phyloP scores from a whole-genome alignment of 2,329 filamentous ascomycete species.

The Cordyceps javanica region DNA sequence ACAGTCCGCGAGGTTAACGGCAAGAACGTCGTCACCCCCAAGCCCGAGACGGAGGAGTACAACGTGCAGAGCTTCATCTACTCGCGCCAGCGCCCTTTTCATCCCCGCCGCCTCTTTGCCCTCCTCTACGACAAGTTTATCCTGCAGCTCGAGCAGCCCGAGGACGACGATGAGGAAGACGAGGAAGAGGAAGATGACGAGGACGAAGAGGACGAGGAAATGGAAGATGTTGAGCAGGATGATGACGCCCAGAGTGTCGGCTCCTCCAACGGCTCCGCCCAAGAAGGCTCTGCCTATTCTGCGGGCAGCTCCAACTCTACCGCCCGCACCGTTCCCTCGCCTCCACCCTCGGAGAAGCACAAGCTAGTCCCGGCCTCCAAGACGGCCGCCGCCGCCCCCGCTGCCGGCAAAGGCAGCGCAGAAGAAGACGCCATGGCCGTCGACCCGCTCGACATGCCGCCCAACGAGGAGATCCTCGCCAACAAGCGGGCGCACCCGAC shows the following conservation, averaged over 20 bases:
- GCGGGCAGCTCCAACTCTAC: slow-evolving; percentile 12
- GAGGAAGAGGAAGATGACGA: slow-evolving; percentile 27
- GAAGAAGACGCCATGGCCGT: slow-evolving; percentile 16
- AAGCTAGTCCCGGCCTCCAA: background rate
- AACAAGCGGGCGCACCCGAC: slow-evolving; percentile 49
- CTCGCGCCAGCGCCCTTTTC: slow-evolving; percentile 49
- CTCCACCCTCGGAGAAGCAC: background rate
- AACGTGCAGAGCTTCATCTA: slow-evolving; percentile 69
- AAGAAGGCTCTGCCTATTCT: slow-evolving; percentile 6
- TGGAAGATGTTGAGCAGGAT: slow-evolving; percentile 14
- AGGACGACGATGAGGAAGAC: slow-evolving; percentile 29
- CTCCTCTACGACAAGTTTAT: slow-evolving; percentile 45
- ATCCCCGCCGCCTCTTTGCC: slow-evolving; percentile 40
- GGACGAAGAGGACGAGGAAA: slow-evolving; percentile 25
- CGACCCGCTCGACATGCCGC: slow-evolving; percentile 27
- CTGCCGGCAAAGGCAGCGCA: no score
- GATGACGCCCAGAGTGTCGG: slow-evolving; percentile 22
- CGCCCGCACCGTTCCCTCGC: slow-evolving; percentile 14
- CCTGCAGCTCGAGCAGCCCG: slow-evolving; percentile 38
- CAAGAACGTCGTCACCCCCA: slow-evolving; percentile 52
- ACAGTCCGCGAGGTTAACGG: slow-evolving; percentile 49
- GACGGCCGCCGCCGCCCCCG: slow-evolving; percentile 11
- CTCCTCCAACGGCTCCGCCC: slow-evolving; percentile 12
- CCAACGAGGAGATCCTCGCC: slow-evolving; percentile 41
- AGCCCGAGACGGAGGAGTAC: slow-evolving; percentile 68